A percentile compares a stretch with the other conserved stretches of the same genome.
phyloP scores from a whole-genome alignment of 805 yeast genomes.

The Candida quercuum region DNA sequence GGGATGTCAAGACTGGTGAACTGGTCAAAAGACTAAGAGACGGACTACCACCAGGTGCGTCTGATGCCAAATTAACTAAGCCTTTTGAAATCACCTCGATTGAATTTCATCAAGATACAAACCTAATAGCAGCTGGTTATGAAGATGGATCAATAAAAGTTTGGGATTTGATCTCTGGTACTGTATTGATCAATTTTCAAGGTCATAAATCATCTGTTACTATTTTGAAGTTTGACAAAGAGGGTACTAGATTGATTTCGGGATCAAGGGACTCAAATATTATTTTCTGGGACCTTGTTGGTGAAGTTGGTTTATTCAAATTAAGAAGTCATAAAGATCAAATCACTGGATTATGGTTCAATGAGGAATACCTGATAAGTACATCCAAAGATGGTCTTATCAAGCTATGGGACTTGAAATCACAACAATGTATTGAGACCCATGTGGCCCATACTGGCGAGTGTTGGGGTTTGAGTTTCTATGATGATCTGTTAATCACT shows the following conservation, averaged over 20 bases:
- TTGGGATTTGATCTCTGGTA: slow-evolving; percentile 83
- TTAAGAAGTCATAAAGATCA: slow-evolving; percentile 86
- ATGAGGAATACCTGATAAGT: slow-evolving; percentile 61
- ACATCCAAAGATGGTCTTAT: slow-evolving; percentile 86
- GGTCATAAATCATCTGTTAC: slow-evolving; percentile 91
- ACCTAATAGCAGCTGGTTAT: slow-evolving; percentile 83
- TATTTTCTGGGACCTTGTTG: slow-evolving; percentile 92
- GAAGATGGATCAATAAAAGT: slow-evolving; percentile 83
- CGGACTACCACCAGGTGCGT: slow-evolving; percentile 67
- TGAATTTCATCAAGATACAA: slow-evolving; percentile 54
- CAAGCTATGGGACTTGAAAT: slow-evolving; percentile 88
- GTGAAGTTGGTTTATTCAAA: slow-evolving; percentile 84
- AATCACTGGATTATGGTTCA: slow-evolving; percentile 67
- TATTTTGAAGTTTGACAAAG: slow-evolving; percentile 59
- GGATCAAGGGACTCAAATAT: slow-evolving; percentile 84
- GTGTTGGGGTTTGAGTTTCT: slow-evolving; percentile 76
- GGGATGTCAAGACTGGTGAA: slow-evolving; percentile 94
- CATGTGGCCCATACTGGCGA: slow-evolving; percentile 92
- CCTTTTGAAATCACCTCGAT: slow-evolving; percentile 61
- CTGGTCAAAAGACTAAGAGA: slow-evolving; percentile 50
- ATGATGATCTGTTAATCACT: slow-evolving; percentile 47
- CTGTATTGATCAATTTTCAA: slow-evolving; percentile 73
- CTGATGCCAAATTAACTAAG: slow-evolving; percentile 53
- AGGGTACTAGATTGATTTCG: slow-evolving; percentile 80
- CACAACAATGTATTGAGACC: slow-evolving; percentile 89